Evolutionary conservation across 1,284 basidiomycete genomes (phyloP).

Genomic region (Amylostereum chailletii): DNA sequence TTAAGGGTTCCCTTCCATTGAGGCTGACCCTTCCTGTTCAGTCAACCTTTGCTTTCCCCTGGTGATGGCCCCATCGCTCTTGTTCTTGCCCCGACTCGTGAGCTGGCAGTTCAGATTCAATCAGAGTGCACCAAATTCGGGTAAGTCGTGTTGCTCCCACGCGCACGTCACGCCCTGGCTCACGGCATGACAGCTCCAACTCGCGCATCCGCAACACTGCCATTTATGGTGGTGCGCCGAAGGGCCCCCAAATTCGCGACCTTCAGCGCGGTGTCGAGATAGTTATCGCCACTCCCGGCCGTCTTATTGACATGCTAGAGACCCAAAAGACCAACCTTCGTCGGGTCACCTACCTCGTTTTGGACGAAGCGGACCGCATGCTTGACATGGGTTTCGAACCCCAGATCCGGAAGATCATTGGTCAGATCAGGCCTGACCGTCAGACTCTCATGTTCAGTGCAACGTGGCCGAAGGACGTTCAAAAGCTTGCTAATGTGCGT

Average conservation of each 20-base stretch:
- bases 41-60: slow-evolving; percentile 86
- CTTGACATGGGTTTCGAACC: slow-evolving; percentile 99
- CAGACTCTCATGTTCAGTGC: slow-evolving; percentile 98
- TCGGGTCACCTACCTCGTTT: slow-evolving; percentile 94
- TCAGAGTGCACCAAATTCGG: slow-evolving; percentile 98
- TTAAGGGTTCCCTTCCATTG: slow-evolving; percentile 5
- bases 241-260: slow-evolving; percentile 97
- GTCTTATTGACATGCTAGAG: slow-evolving; percentile 93
- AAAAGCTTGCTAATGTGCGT: slow-evolving; percentile 81
- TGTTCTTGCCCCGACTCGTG: slow-evolving; percentile 95
- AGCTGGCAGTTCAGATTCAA: slow-evolving; percentile 98
- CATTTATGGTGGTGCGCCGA: slow-evolving; percentile 97
- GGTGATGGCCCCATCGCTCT: slow-evolving; percentile 97
- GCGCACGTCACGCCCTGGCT: slow-evolving; percentile 3
- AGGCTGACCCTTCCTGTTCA: slow-evolving; percentile 20
- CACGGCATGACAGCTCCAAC: slow-evolving; percentile 50
- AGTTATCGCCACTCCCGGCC: slow-evolving; percentile 87
- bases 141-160: slow-evolving; percentile 26
- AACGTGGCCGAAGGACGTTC: slow-evolving; percentile 99
- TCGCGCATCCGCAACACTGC: slow-evolving; percentile 97
- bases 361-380: slow-evolving; percentile 99
- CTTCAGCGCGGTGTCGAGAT: slow-evolving; percentile 95
- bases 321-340: slow-evolving; percentile 93
- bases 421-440: slow-evolving; percentile 93
- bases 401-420: slow-evolving; percentile 96